Base-by-base conservation (phyloP, 129 eudicot species). In the Rutidosis leptorrhynchoides region DNA sequence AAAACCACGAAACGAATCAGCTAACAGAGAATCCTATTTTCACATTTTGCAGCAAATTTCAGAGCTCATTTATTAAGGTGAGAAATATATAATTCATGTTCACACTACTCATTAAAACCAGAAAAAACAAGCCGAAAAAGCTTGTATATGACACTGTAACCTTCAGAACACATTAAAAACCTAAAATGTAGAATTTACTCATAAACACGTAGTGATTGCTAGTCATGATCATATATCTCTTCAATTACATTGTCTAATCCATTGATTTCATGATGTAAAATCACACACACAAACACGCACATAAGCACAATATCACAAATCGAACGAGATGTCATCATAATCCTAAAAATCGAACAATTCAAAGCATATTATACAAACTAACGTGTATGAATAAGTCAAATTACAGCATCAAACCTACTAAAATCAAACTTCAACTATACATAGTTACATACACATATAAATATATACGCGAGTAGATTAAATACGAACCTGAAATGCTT, bases 401-500 rank as follows among this genome's bases (percentile, higher is more conserved):
- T 21, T 37, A 12, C 64, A 59, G 6, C 67, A 73, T 26, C 32
- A 64, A 54, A 56, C 15, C 35, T 14, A 56, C 53, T 22, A 23
- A n/a, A 74, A 4, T 28, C 53, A 32, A 58, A 74, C 67, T 58
- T 28, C 33, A 53, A 53, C 3, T 20, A 74, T n/a, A 67, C n/a
- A n/a, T n/a, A n/a, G n/a, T n/a, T n/a, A n/a, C n/a, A n/a, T n/a
- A n/a, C n/a, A n/a, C n/a, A n/a, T n/a, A n/a, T n/a, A n/a, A n/a
- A n/a, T n/a, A n/a, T n/a, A n/a, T n/a, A n/a, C n/a, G n/a, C n/a
- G n/a, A 37, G 15, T 20, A 53, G 9, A 63, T 2, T 6, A 53
- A 32, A 24, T 12, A 58, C 59, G 53, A 59, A 75, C 80, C 80
- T 68, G 64, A 75, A 26, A 56, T 56, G 35, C 5, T 14, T 10